Evolutionary conservation across 2,329 filamentous ascomycete species (phyloP).

Genomic region (Chrysosphaeria jannelii): DNA sequence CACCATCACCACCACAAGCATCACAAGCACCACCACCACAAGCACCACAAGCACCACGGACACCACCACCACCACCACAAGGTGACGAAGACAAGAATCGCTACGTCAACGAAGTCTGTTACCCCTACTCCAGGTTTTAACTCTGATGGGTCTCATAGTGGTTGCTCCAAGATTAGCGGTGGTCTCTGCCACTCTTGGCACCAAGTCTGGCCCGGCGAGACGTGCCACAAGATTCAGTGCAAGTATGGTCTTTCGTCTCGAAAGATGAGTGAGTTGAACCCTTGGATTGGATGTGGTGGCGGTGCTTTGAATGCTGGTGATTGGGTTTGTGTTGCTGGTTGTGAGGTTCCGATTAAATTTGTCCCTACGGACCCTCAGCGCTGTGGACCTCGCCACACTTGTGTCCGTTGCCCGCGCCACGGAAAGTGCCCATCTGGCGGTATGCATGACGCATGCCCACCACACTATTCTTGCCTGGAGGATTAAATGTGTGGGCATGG

Average conservation of each 20-base stretch:
- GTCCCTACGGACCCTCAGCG: too few relatives aligned
- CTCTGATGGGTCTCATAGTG: neutral
- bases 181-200: slow-evolving; percentile 2
- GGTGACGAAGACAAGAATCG: too few relatives aligned
- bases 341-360: slow-evolving; percentile 1
- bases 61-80: slow-evolving; percentile 4
- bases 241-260: slow-evolving; percentile 1
- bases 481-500: too few relatives aligned
- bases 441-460: slow-evolving; percentile 2
- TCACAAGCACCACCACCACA: slow-evolving; percentile 1
- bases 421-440: slow-evolving; percentile 2
- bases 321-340: slow-evolving; percentile 2
- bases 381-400: slow-evolving; percentile 8
- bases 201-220: slow-evolving; percentile 2
- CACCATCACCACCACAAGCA: slow-evolving; percentile 2
- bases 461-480: slow-evolving; percentile 2
- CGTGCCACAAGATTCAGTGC: neutral
- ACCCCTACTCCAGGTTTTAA: too few relatives aligned
- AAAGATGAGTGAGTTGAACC: slow-evolving; percentile 2
- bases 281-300: slow-evolving; percentile 1
- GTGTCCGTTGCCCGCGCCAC: slow-evolving; percentile 2
- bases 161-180: neutral
- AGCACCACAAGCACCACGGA: too few relatives aligned
- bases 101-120: too few relatives aligned
- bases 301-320: slow-evolving; percentile 1